Conservation (phyloP, 441 rosid species). For the Bocquillonia castaneifolia region DNA sequence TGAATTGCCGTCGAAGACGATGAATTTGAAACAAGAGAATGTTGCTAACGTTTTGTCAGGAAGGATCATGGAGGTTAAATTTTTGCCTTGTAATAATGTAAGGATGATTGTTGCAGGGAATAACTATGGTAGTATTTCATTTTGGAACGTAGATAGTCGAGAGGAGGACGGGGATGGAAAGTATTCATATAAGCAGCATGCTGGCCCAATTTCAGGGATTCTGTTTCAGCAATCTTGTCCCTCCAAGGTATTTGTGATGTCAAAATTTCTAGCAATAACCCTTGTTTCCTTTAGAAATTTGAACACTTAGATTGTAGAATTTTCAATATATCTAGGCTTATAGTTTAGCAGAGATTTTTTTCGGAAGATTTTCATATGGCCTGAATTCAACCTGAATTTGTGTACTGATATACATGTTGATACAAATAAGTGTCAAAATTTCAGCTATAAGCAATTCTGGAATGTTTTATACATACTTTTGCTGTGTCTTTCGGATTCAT, state of each 20-base stretch:
- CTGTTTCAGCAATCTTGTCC: slow-evolving; percentile 46
- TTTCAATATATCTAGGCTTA: not conserved
- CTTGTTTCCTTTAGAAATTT: not conserved
- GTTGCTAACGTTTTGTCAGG: slow-evolving; percentile 60
- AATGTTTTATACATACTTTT: not conserved
- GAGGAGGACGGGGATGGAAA: slow-evolving; percentile 42
- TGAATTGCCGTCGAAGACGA: slow-evolving; percentile 40
- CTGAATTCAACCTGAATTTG: not conserved
- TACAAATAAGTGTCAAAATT: too few species aligned
- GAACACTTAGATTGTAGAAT: not conserved
- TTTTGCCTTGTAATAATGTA: slow-evolving; percentile 47
- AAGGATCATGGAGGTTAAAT: slow-evolving; percentile 48
- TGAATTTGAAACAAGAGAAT: slow-evolving; percentile 52
- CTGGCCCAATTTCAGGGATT: slow-evolving; percentile 56
- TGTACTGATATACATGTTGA: not conserved
- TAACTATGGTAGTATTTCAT: slow-evolving; percentile 57
- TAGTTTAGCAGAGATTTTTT: not conserved
- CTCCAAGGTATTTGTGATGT: slow-evolving; percentile 48
- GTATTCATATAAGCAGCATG: slow-evolving; percentile 51
- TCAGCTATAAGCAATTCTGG: not conserved
- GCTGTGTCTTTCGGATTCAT: not conserved
- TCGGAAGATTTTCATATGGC: not conserved
- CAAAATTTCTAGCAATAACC: not conserved
- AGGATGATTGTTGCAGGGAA: slow-evolving; percentile 68
- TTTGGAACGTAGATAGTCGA: slow-evolving; percentile 59